Evolutionary conservation across 495 filamentous ascomycete species (phyloP), one percentile per base, ranked within the genome.

Genomic region (Penicillium desertorum): DNA sequence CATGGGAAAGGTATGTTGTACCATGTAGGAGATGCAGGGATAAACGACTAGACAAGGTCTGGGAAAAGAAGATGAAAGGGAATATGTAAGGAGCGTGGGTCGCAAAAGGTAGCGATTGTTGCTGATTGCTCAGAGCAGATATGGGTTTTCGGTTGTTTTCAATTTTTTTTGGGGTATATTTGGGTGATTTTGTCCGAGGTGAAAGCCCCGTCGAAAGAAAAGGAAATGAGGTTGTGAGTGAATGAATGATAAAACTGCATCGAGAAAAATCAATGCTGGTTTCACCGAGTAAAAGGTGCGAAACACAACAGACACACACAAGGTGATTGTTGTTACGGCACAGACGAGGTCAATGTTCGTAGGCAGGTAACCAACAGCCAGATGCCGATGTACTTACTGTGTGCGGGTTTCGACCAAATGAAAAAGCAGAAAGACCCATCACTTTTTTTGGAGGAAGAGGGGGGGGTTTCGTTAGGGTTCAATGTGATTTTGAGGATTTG

Each of bases 341-440:
- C 45, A 27, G 47, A 48, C 51, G 42, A 57, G 17, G 12, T 46
- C 41, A 34, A 47, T n/a, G 48, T 44, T 46, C 47, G 23, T 34
- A 12, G 39, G 12, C 19, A 16, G 22, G 29, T 34, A 48, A 58
- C 27, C 27, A 20, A 19, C 39, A 39, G 45, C 36, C 16, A 22
- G 43, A 41, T 39, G 29, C 23, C 39, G 5, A 52, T 44, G 51
- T 45, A 27, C 29, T 45, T 45, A 27, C 29, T 45, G 20, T 53
- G n/a, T 14, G 39, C 29, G 17, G 20, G 4, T 36, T 54, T 34
- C 50, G 50, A 56, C 56, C 50, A 53, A 37, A 36, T 47, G 45
- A 49, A 54, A 54, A 50, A 61, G 17, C 9, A 27, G 55, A 61
- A 62, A 47, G 60, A 57, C 63, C 61, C 63, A 66, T 69, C 61